Base-by-base conservation (phyloP, 148 eudicot genomes). In the Euryodendron excelsum region DNA sequence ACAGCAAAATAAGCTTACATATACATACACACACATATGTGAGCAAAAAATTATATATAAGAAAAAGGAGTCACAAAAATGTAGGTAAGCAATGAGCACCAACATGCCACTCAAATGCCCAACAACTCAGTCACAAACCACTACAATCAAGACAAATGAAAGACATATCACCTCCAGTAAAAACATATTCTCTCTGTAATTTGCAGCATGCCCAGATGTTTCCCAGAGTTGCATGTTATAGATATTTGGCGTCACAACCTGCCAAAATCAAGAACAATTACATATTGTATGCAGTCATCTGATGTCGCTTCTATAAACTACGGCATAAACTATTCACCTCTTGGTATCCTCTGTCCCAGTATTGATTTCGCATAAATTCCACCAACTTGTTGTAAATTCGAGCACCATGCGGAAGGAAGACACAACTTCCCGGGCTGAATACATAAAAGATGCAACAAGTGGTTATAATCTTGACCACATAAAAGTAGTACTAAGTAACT, bases 171-270 rank as follows among this genome's bases (percentile, higher is more conserved):
- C 99, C 91, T 96, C 95, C 83, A 96, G 88, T 21, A 93, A 88
- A 84, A 96, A 96, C 99, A 96, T 96, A 77, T 96, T 96, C 86
- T 96, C 98, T 85, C 86, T 92, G 78, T 96, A 96, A 71, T 96
- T 93, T 72, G 95, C 98, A 69, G 99, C 97, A 84, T 96, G 99
- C 41, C 99, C 99, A 68, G 99, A 96, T 44, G 95, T 90, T 79
- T 93, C 97, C 99, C 99, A 96, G 27, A 96, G 93, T 80, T 93
- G 90, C 99, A 96, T 96, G 77, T 96, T 96, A 81, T 86, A 96
- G 77, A 96, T 90, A 84, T 96, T 96, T 56, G 99, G 99, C 72
- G 88, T 87, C 77, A 92, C 81, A 79, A 96, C 99, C 99, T 96
- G 82, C 65, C 34, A 78, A 64, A 72, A 36, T 27, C 73, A 84